Conservation (phyloP, 2,329 filamentous ascomycete genomes). For the Hypoxylon sp. region DNA sequence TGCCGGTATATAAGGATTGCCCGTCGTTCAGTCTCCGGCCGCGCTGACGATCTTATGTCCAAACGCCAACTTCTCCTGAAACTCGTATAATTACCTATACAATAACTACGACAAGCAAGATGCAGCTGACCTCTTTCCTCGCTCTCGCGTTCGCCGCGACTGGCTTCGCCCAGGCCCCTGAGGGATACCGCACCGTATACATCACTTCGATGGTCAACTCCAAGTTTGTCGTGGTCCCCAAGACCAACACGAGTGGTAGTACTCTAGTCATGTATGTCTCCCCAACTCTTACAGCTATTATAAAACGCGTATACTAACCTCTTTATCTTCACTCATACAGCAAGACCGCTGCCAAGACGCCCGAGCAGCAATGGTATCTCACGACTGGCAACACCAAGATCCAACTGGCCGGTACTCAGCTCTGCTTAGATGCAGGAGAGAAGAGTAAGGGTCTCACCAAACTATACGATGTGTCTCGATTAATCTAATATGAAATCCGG, state of each 20-base stretch:
- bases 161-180: conserved; percentile 54
- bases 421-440: conserved; percentile 58
- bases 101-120: conserved; percentile 36
- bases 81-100: conserved; percentile 5
- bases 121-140: conserved; percentile 50
- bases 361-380: conserved; percentile 59
- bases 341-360: conserved; percentile 51
- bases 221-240: conserved; percentile 58
- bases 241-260: conserved; percentile 50
- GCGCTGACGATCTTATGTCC: conserved; percentile 18
- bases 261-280: conserved; percentile 55
- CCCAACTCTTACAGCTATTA: neutral
- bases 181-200: conserved; percentile 56
- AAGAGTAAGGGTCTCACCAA: conserved; percentile 41
- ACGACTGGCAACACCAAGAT: conserved; percentile 54
- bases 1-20: conserved; percentile 35
- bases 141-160: conserved; percentile 53
- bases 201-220: conserved; percentile 57
- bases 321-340: conserved; percentile 38
- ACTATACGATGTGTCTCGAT: conserved; percentile 6
- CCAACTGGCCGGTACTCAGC: conserved; percentile 55
- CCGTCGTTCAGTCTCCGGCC: conserved; percentile 11
- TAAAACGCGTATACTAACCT: conserved; percentile 2
- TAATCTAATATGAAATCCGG: neutral
- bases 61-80: conserved; percentile 9